Base-by-base conservation (phyloP, 371 early-diverging fungal species). In the Cokeromyces recurvatus region DNA sequence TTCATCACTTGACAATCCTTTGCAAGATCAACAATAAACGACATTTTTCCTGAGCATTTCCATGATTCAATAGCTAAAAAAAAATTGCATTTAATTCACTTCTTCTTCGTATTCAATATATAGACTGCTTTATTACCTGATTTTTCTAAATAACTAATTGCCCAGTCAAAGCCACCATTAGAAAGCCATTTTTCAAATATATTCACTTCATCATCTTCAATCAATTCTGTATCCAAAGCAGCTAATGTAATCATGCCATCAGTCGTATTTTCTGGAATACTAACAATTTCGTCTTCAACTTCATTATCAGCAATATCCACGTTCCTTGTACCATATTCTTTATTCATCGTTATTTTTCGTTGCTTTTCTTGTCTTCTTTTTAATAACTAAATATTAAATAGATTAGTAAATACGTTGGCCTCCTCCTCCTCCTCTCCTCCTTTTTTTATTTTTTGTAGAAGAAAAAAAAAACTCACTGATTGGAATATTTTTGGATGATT, bases 401-500 rank as follows among this genome's bases (percentile, higher is more conserved):
- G 29, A 27, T 27, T 11, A n/a, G n/a, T n/a, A n/a, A n/a, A n/a
- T n/a, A n/a, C n/a, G n/a, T n/a, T n/a, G n/a, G n/a, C n/a, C n/a
- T n/a, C n/a, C n/a, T n/a, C n/a, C n/a, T n/a, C n/a, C n/a, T n/a
- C n/a, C n/a, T n/a, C n/a, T n/a, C n/a, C n/a, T n/a, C n/a, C n/a
- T n/a, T n/a, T n/a, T n/a, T n/a, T n/a, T 14, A 7, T 4, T 34
- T 6, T 6, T 4, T 7, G n/a, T n/a, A n/a, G 4, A 32, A 24
- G 4, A 25, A 29, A 36, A 16, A 31, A 31, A 32, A 14, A 11
- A 38, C 31, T 46, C 61, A 74, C 82, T 45, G 63, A 57, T 40
- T 52, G 32, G n/a, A 79, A 74, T 2, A 82, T 68, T 2, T 74
- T 63, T 1, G 90, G 91, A 57, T 89, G 90, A 38, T 86, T 87